Evolutionary conservation across 495 filamentous ascomycete species (phyloP), one percentile per base, ranked within the genome.

Genomic region (Trichoderma virens): DNA sequence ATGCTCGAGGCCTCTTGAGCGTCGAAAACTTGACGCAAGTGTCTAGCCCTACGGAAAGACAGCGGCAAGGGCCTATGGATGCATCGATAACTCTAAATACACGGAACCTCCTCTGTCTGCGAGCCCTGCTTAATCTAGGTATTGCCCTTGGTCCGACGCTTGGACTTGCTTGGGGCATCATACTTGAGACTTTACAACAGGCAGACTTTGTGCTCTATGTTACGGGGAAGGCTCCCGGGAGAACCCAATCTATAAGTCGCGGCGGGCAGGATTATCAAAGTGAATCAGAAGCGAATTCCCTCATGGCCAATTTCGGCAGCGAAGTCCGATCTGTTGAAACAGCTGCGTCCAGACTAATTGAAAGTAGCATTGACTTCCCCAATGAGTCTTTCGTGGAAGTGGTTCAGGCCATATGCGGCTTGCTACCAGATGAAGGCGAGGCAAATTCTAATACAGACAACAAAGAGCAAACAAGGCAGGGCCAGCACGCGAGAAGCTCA

Each of bases 121-220:
- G 94, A 68, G 94, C 94, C 61, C 80, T 98, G 16, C 79, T 98
- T 3, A 97, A 98, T 67, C 77, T 98, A 14, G 94, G 95, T 3
- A 98, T 98, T 71, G 95, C 94, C 43, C 77, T 98, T 7, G 94
- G 94, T 0, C 91, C 94, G 6, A 93, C 90, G 4, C 78, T 98
- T 20, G 88, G 88, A 34, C 80, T 81, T 20, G 90, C 93, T 28
- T 98, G 93, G 91, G 85, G 85, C 1, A 97, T 98, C 63, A 77
- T 98, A 23, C 78, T 98, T 2, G 93, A 97, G 67, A 95, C 92
- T 0, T 78, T 98, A 5, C 90, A 96, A 68, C 89, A 96, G 72
- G 93, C 92, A 7, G 93, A 96, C 70, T 83, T 93, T 59, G 84
- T 97, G 16, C 80, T 97, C 61, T 90, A 89, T 60, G 79, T 83